A percentile compares a stretch with the other conserved stretches of the same genome.
phyloP scores from a whole-genome alignment of 169 alveolate species.

The Pseudocohnilembus persalinus region DNA sequence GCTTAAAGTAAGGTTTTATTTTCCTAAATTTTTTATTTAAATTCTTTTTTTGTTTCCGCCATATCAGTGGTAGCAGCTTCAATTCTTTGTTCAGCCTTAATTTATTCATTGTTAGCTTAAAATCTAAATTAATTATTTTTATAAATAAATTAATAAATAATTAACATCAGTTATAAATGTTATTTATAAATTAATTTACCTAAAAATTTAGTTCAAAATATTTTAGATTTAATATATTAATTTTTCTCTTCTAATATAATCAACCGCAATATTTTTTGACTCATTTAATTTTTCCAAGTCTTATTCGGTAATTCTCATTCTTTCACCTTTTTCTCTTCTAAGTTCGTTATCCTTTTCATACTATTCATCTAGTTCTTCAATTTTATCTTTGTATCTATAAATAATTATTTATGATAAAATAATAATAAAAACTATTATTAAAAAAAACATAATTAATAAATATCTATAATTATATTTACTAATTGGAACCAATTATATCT shows the following conservation, averaged over 20 bases:
- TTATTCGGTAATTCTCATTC: conserved; percentile 79
- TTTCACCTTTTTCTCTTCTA: conserved; percentile 73
- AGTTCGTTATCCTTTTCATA: conserved; percentile 71
- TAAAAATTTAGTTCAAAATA: conserved; percentile 9
- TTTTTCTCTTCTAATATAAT: conserved; percentile 26
- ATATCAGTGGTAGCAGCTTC: neutral
- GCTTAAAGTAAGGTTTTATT: conserved; percentile 12
- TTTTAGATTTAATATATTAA: conserved; percentile 4
- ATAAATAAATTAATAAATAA: too few species aligned
- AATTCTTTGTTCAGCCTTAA: conserved; percentile 9
- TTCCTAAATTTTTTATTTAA: conserved; percentile 12
- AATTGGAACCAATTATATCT: conserved; percentile 95
- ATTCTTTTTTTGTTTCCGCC: conserved; percentile 14
- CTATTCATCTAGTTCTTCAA: conserved; percentile 50
- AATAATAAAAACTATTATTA: too few species aligned
- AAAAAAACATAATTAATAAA: conserved; percentile 64
- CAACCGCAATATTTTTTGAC: conserved; percentile 32
- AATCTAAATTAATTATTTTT: neutral
- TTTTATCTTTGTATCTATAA: conserved; percentile 58
- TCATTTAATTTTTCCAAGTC: conserved; percentile 73
- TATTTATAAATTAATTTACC: neutral
- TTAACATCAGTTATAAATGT: too few species aligned
- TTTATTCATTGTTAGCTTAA: conserved; percentile 5
- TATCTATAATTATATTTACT: conserved; percentile 3
- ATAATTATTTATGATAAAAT: too few species aligned